phyloP scores from a whole-genome alignment of 2,329 filamentous ascomycete genomes.

The Neocatenulostroma microsporum region DNA sequence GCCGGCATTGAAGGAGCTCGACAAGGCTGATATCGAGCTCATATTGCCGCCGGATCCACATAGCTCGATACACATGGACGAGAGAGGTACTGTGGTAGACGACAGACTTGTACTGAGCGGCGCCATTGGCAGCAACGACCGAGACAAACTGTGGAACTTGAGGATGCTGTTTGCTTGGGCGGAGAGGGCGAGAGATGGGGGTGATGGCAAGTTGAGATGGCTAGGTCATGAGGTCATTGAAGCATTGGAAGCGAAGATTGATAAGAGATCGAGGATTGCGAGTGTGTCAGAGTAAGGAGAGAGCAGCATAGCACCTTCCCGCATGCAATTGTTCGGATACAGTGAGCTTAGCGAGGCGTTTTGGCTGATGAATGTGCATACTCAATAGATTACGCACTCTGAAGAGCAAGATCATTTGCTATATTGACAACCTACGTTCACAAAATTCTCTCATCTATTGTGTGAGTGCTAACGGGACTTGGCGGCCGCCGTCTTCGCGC shows the following conservation, averaged over 20 bases:
- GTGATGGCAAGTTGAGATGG: slow-evolving; percentile 42
- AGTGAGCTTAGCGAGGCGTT: too few relatives aligned
- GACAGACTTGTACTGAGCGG: slow-evolving; percentile 56
- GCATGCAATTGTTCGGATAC: too few relatives aligned
- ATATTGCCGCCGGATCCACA: slow-evolving; percentile 33
- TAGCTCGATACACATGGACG: slow-evolving; percentile 44
- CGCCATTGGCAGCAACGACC: slow-evolving; percentile 38
- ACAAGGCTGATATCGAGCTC: slow-evolving; percentile 56
- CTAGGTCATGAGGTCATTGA: slow-evolving; percentile 51
- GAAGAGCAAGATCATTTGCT: too few relatives aligned
- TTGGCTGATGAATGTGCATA: too few relatives aligned
- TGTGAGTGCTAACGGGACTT: too few relatives aligned
- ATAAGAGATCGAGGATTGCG: too few relatives aligned
- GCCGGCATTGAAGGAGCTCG: slow-evolving; percentile 41
- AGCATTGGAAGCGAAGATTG: slow-evolving; percentile 44
- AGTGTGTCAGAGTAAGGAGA: too few relatives aligned
- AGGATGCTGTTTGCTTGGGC: slow-evolving; percentile 59
- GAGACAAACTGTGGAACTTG: slow-evolving; percentile 55
- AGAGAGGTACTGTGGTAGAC: slow-evolving; percentile 59
- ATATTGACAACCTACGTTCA: too few relatives aligned
- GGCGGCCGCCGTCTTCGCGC: too few relatives aligned
- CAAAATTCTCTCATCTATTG: too few relatives aligned
- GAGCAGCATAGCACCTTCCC: too few relatives aligned
- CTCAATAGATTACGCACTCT: too few relatives aligned
- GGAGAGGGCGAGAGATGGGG: slow-evolving; percentile 34